Conservation (phyloP, 2,329 filamentous ascomycete genomes). For the Talaromyces piceae region DNA sequence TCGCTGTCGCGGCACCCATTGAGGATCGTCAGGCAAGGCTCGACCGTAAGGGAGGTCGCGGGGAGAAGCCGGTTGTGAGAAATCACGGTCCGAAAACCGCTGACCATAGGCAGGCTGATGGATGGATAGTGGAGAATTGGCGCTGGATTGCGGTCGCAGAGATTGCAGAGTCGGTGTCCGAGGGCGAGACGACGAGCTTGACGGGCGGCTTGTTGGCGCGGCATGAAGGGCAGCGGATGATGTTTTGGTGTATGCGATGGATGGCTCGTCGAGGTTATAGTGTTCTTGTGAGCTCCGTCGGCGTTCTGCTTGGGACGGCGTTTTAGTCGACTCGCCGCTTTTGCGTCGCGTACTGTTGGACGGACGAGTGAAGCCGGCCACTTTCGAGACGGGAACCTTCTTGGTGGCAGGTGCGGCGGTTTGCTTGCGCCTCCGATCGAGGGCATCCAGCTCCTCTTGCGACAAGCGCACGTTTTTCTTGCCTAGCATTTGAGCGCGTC, state of each 20-base stretch:
- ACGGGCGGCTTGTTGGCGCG: constrained; percentile 24
- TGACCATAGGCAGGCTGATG: constrained; percentile 26
- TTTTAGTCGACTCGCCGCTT: constrained; percentile 14
- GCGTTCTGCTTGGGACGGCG: constrained; percentile 16
- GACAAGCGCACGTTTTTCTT: constrained; percentile 73
- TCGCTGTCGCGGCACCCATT: constrained; percentile 37
- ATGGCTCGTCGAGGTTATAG: not conserved
- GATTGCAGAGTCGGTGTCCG: constrained; percentile 36
- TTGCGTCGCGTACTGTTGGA: constrained; percentile 10
- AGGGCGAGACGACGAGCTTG: constrained; percentile 35
- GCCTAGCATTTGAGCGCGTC: constrained; percentile 66
- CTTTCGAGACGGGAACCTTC: constrained; percentile 3
- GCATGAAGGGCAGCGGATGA: constrained; percentile 1
- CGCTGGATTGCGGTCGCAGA: constrained; percentile 28
- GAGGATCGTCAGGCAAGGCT: constrained; percentile 43
- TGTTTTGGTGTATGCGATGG: not conserved
- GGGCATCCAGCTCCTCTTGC: constrained; percentile 69
- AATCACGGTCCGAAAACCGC: constrained; percentile 19
- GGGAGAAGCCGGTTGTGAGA: constrained; percentile 30
- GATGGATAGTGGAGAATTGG: constrained; percentile 27
- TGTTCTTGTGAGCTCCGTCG: constrained; percentile 27
- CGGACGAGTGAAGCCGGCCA: not conserved
- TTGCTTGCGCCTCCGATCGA: constrained; percentile 55
- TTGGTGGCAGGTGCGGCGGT: constrained; percentile 19
- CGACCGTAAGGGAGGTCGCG: constrained; percentile 26